Percentiles rank a stretch among this genome's conserved stretches.
Conservation (phyloP, 148 eudicot species). For the Euryodendron excelsum region DNA sequence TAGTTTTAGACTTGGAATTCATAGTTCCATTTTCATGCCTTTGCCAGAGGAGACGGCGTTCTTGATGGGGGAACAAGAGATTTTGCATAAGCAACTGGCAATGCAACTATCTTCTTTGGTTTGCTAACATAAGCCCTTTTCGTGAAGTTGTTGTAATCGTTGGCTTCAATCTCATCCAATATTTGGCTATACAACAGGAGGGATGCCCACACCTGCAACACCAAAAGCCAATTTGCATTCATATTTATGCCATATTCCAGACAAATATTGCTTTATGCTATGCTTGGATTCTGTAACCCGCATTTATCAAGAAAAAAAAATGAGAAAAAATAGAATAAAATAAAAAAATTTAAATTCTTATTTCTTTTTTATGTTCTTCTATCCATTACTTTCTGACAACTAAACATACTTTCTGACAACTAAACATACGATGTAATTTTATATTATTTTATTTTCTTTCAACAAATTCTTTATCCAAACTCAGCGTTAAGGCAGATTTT, state of each 20-base stretch:
- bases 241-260: background rate
- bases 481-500: too few relatives aligned
- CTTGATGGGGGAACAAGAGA: conserved; percentile 61
- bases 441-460: too few relatives aligned
- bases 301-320: too few relatives aligned
- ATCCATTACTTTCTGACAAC: too few relatives aligned
- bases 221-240: background rate
- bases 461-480: too few relatives aligned
- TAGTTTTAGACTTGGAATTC: background rate
- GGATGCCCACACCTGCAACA: conserved; percentile 91
- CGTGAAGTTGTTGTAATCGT: conserved; percentile 92
- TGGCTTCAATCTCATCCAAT: conserved; percentile 91
- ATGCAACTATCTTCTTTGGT: conserved; percentile 73
- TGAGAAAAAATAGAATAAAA: too few relatives aligned
- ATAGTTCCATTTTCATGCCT: conserved; percentile 29
- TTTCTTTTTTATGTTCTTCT: too few relatives aligned
- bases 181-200: conserved; percentile 79
- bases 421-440: too few relatives aligned
- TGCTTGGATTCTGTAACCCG: too few relatives aligned
- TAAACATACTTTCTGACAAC: too few relatives aligned
- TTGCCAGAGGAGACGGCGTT: conserved; percentile 33
- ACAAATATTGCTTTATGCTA: background rate
- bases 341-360: too few relatives aligned
- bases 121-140: conserved; percentile 87
- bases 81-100: conserved; percentile 77